phyloP scores from a whole-genome alignment of 1,139 yeast species.

The Geotrichum carabidarum region DNA sequence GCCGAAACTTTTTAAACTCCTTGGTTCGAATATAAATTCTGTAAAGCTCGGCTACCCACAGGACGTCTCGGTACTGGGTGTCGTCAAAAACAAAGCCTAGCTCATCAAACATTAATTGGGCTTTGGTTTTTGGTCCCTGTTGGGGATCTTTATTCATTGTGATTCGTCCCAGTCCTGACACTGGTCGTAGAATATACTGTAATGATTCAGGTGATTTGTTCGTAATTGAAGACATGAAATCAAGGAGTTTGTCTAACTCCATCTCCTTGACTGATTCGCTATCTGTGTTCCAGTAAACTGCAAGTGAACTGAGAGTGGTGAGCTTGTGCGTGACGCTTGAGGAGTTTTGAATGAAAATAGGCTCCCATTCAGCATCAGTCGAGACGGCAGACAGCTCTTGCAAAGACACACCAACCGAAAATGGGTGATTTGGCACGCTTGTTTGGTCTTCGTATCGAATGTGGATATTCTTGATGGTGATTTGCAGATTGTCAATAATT shows the following conservation, averaged over 20 bases:
- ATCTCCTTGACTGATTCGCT: slow-evolving; percentile 38
- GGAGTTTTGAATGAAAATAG: slow-evolving; percentile 74
- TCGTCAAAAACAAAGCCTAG: slow-evolving; percentile 81
- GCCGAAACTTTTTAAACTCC: slow-evolving; percentile 68
- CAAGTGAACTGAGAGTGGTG: slow-evolving; percentile 65
- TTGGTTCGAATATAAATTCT: slow-evolving; percentile 74
- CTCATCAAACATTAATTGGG: slow-evolving; percentile 79
- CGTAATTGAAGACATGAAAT: slow-evolving; percentile 35
- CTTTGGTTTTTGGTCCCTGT: slow-evolving; percentile 59
- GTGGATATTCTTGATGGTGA: slow-evolving; percentile 89
- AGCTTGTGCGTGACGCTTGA: slow-evolving; percentile 69
- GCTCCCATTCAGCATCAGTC: slow-evolving; percentile 78
- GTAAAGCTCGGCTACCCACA: slow-evolving; percentile 77
- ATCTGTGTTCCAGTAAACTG: slow-evolving; percentile 83
- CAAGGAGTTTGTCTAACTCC: slow-evolving; percentile 27
- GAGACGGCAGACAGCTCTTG: slow-evolving; percentile 88
- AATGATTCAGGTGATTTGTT: slow-evolving; percentile 32
- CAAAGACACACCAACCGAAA: slow-evolving; percentile 76
- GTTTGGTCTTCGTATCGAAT: slow-evolving; percentile 78
- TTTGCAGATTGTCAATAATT: slow-evolving; percentile 85
- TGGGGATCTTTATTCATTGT: slow-evolving; percentile 74
- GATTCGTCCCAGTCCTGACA: slow-evolving; percentile 79
- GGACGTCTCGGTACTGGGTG: slow-evolving; percentile 73
- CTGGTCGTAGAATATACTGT: slow-evolving; percentile 79
- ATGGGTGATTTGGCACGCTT: slow-evolving; percentile 50